phyloP scores from a whole-genome alignment of 2,329 filamentous ascomycete genomes.

The Diaporthe ampelina region DNA sequence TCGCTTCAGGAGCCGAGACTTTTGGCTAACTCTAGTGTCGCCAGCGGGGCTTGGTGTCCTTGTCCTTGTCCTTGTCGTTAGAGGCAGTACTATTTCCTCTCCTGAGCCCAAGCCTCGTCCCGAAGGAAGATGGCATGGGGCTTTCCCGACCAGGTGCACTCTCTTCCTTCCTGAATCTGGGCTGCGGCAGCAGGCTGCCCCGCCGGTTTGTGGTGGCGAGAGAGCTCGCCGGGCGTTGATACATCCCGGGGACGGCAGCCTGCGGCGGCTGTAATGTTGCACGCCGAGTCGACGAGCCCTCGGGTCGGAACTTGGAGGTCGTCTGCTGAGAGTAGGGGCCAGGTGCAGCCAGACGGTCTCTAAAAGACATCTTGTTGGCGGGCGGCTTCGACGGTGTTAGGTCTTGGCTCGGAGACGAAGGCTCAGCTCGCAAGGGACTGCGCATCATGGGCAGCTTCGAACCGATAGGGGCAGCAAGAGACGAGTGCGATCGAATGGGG shows the following conservation, averaged over 20 bases:
- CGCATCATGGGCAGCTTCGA: conserved; percentile 65
- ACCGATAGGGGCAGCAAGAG: conserved; percentile 48
- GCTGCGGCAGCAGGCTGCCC: conserved; percentile 67
- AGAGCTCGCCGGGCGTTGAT: conserved; percentile 68
- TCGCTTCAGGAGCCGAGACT: not conserved
- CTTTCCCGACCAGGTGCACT: conserved; percentile 36
- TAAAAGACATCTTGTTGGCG: conserved; percentile 64
- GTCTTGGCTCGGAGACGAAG: conserved; percentile 63
- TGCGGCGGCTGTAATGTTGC: conserved; percentile 60
- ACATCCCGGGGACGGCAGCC: conserved; percentile 49
- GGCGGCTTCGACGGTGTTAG: conserved; percentile 59
- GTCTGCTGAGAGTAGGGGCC: conserved; percentile 63
- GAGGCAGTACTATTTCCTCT: conserved; percentile 36
- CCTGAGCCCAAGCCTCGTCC: conserved; percentile 30
- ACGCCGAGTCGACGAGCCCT: conserved; percentile 29
- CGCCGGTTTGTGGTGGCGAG: conserved; percentile 63
- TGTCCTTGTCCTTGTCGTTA: conserved; percentile 28
- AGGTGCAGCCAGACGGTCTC: conserved; percentile 65
- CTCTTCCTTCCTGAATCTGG: conserved; percentile 46
- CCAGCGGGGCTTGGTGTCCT: conserved; percentile 37
- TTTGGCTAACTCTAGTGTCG: conserved; percentile 14
- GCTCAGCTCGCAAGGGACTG: conserved; percentile 62
- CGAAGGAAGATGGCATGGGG: conserved; percentile 33
- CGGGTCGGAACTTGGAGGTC: conserved; percentile 53
- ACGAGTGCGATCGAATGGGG: conserved; percentile 57